Conservation (phyloP, 257 asterid genomes). For the Solanum lignicaule region DNA sequence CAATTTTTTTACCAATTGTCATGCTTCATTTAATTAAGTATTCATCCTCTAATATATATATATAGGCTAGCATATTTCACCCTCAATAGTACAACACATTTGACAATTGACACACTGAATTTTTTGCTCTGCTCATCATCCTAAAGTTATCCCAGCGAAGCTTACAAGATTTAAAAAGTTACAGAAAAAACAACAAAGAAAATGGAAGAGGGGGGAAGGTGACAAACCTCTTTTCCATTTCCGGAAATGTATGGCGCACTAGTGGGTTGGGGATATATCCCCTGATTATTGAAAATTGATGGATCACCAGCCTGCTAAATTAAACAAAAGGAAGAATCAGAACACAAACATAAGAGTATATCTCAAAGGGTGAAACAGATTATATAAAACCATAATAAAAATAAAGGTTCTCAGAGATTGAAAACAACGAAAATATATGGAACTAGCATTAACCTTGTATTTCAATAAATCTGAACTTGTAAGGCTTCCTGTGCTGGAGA, state of each 20-base stretch:
- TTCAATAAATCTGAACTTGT: conserved; percentile 65
- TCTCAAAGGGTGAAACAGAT: background rate
- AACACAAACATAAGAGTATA: background rate
- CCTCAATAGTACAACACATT: background rate
- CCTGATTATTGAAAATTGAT: conserved; percentile 69
- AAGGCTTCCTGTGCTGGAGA: conserved; percentile 52
- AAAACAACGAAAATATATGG: conserved; percentile 7
- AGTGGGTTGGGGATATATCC: conserved; percentile 79
- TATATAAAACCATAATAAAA: background rate
- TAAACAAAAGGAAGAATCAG: conserved; percentile 9
- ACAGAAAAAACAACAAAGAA: background rate
- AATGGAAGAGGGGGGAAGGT: background rate
- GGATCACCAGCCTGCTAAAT: conserved; percentile 56
- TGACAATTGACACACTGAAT: background rate
- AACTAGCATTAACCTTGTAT: conserved; percentile 67
- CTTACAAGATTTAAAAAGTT: background rate
- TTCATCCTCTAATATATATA: background rate
- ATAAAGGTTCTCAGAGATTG: background rate
- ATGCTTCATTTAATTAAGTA: background rate
- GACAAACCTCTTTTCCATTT: conserved; percentile 68
- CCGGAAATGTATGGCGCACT: conserved; percentile 52
- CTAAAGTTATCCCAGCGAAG: background rate
- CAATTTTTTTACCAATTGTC: background rate
- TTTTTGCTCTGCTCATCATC: background rate
- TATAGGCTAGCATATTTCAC: background rate